phyloP scores from a whole-genome alignment of 345 rosid species.

The Lumnitzera littorea region DNA sequence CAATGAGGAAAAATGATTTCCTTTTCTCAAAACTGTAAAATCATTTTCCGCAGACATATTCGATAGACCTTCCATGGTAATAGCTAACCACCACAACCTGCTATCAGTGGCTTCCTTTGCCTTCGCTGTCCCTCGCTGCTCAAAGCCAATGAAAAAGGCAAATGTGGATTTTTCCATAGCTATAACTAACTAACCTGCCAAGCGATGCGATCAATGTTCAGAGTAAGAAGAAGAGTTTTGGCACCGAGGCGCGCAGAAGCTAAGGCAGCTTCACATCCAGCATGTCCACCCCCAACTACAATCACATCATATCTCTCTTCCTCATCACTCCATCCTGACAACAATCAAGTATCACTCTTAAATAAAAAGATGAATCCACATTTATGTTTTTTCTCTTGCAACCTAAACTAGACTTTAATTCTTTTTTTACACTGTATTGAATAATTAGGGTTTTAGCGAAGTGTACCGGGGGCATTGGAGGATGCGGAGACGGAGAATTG shows the following conservation, averaged over 20 bases:
- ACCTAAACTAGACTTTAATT: neutral
- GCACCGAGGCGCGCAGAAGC: conserved; percentile 93
- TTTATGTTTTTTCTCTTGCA: neutral
- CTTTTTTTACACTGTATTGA: neutral
- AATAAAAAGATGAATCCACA: neutral
- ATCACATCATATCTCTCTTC: conserved; percentile 78
- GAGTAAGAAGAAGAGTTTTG: conserved; percentile 79
- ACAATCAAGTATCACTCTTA: neutral
- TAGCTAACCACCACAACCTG: neutral
- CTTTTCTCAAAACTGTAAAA: too few species aligned
- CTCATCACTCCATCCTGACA: conserved; percentile 30
- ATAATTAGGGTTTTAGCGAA: neutral
- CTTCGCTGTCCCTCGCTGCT: too few species aligned
- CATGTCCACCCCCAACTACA: conserved; percentile 94
- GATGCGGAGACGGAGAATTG: conserved; percentile 8
- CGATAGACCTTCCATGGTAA: neutral
- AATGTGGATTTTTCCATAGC: too few species aligned
- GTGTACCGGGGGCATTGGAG: conserved; percentile 7
- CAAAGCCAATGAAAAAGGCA: too few species aligned
- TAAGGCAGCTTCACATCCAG: conserved; percentile 91
- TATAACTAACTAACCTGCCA: conserved; percentile 61
- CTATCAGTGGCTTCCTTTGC: too few species aligned
- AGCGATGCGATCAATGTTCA: conserved; percentile 84
- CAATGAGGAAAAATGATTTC: too few species aligned
- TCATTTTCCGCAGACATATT: too few species aligned